Base-by-base conservation (phyloP, 768 basidiomycete genomes). In the Leucocoprinus sp. region DNA sequence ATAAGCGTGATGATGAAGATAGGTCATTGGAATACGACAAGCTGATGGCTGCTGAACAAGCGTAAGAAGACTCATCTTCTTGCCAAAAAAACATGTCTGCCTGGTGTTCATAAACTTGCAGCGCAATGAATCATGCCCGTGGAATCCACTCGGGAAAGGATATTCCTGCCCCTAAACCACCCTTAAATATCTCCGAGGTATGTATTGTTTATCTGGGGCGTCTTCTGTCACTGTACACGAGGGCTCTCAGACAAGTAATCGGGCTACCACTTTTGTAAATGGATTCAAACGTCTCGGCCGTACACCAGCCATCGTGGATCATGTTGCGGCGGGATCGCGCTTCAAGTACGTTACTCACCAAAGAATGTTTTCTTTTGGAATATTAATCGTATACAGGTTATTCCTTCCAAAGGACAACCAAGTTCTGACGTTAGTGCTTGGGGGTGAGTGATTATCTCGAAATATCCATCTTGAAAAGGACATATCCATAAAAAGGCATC, bases 61-160 rank as follows among this genome's bases (percentile, higher is more conserved):
- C 67, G 92, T 93, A 55, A 64, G 87, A 71, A 18, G 11, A 15
- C 21, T 15, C 29, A 38, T 8, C 3, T 42, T 19, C 19, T 34
- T 22, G 14, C 11, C 19, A n/a, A n/a, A n/a, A n/a, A 15, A 35
- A 33, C 18, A 6, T 36, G 34, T 27, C 21, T 26, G 5, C 35
- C 36, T 24, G 46, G 23, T 28, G 21, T 9, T 18, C 5, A 28
- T 36, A 24, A 18, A 23, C 12, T 28, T 33, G 8, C 54, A 95
- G 91, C 22, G 93, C 93, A 29, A 72, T 76, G 1, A 57, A 84
- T 1, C 95, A 92, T 36, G 61, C 64, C 3, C 79, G 84, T 42
- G 95, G 95, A 2, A 75, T 98, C 17, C 95, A 99, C 59, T 93
- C 91, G 11, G 84, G 86, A 17, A 97, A 97, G 65, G 95, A 97